Evolutionary conservation across 1,139 yeast genomes (phyloP).

Genomic region (Lodderomyces jiufengensis): DNA sequence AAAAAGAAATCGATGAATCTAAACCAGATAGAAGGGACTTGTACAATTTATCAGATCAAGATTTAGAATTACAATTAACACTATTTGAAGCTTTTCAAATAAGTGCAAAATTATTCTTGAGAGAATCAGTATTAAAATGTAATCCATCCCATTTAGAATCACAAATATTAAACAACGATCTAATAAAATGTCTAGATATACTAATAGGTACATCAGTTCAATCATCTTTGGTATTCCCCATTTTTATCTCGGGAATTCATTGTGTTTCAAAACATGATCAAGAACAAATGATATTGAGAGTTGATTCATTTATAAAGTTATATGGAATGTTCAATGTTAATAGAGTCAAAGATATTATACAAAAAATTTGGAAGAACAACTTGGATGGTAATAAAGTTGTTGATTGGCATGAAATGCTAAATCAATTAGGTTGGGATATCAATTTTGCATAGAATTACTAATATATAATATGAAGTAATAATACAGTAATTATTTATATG

Average conservation of each 20-base stretch:
- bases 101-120: slow-evolving; percentile 63
- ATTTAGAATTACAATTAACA: slow-evolving; percentile 63
- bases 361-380: slow-evolving; percentile 46
- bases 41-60: slow-evolving; percentile 45
- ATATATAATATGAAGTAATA: no score
- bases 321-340: slow-evolving; percentile 68
- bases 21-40: slow-evolving; percentile 55
- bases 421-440: slow-evolving; percentile 71
- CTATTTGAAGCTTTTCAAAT: slow-evolving; percentile 70
- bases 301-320: slow-evolving; percentile 53
- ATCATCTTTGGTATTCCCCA: slow-evolving; percentile 69
- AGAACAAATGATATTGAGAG: slow-evolving; percentile 46
- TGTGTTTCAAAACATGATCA: slow-evolving; percentile 52
- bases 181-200: slow-evolving; percentile 56
- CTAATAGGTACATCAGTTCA: slow-evolving; percentile 67
- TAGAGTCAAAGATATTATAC: slow-evolving; percentile 57
- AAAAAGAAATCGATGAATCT: slow-evolving; percentile 46
- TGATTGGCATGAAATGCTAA: slow-evolving; percentile 69
- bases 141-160: slow-evolving; percentile 66
- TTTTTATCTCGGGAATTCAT: slow-evolving; percentile 74
- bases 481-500: no score
- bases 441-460: slow-evolving; percentile 69
- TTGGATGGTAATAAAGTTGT: slow-evolving; percentile 36
- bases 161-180: slow-evolving; percentile 54
- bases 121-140: slow-evolving; percentile 58